phyloP scores from a whole-genome alignment of 306 rosid species.

The Aeschynomene evenia region DNA sequence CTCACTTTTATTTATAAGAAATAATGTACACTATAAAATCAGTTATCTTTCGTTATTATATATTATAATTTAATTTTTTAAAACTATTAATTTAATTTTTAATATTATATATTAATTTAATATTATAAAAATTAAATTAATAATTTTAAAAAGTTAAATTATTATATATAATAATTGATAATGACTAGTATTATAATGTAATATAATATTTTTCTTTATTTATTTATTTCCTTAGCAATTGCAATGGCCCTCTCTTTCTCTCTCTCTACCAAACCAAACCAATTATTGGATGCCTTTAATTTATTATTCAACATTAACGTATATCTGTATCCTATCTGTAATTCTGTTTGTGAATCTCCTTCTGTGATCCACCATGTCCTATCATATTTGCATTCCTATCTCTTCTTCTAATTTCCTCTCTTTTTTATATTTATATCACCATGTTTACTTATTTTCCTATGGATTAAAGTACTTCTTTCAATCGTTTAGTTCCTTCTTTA shows the following conservation, averaged over 20 bases:
- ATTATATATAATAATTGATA: too few species aligned
- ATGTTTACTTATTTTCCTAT: not conserved
- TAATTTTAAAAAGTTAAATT: too few species aligned
- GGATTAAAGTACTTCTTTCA: not conserved
- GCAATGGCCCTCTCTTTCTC: conserved; percentile 29
- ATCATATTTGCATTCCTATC: conserved; percentile 34
- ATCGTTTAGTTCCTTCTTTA: not conserved
- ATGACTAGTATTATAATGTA: too few species aligned
- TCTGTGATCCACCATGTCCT: not conserved
- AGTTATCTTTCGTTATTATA: too few species aligned
- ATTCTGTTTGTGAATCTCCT: conserved; percentile 4
- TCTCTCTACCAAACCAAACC: conserved; percentile 9
- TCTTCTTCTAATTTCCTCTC: not conserved
- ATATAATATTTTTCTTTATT: too few species aligned
- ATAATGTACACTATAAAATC: too few species aligned
- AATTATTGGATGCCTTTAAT: conserved; percentile 32
- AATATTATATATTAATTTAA: too few species aligned
- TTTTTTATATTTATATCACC: not conserved
- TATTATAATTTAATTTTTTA: too few species aligned
- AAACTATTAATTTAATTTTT: too few species aligned
- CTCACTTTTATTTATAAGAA: too few species aligned
- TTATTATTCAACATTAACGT: conserved; percentile 23
- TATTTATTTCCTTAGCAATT: conserved; percentile 20
- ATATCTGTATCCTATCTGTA: conserved; percentile 23
- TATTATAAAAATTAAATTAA: too few species aligned